phyloP scores from a whole-genome alignment of 2,329 filamentous ascomycete genomes.

The Alternaria angustiovoidea region DNA sequence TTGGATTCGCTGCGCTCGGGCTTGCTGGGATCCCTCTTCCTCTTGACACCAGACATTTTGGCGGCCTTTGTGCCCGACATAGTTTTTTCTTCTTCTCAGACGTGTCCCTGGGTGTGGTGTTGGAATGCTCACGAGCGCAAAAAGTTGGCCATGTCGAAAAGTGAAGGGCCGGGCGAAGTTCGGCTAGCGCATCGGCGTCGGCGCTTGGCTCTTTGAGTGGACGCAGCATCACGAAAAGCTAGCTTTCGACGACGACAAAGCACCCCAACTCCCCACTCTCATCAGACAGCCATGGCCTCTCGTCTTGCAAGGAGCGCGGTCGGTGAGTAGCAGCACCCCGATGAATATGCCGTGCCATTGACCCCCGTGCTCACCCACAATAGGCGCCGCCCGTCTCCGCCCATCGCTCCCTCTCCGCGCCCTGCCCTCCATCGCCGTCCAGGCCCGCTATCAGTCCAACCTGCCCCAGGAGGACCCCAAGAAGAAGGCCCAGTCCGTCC shows the following conservation, averaged over 20 bases:
- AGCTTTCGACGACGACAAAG: constrained; percentile 35
- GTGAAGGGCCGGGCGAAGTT: constrained; percentile 31
- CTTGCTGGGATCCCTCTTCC: constrained; percentile 52
- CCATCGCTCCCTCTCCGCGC: constrained; percentile 75
- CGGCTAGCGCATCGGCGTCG: constrained; percentile 32
- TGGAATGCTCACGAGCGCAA: constrained; percentile 6
- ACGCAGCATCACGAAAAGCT: constrained; percentile 38
- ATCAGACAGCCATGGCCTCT: constrained; percentile 85
- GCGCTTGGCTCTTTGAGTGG: constrained; percentile 27
- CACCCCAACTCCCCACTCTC: constrained; percentile 50
- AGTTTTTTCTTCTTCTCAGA: constrained; percentile 5
- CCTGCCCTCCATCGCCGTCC: constrained; percentile 76
- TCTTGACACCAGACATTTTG: constrained; percentile 50
- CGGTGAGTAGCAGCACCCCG: constrained; percentile 69
- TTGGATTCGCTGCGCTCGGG: constrained; percentile 51
- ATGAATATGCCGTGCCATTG: constrained; percentile 53
- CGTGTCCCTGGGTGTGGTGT: background rate
- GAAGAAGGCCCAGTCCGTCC: constrained; percentile 94
- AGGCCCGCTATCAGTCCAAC: constrained; percentile 76
- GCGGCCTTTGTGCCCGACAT: constrained; percentile 50
- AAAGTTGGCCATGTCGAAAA: constrained; percentile 27
- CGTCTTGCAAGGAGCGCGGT: constrained; percentile 94
- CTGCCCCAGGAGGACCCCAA: constrained; percentile 89
- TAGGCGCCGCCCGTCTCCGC: constrained; percentile 90
- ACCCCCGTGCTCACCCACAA: constrained; percentile 41